Base-by-base conservation (phyloP, 1,139 yeast species). In the Nakaseomyces uthaithaninus region DNA sequence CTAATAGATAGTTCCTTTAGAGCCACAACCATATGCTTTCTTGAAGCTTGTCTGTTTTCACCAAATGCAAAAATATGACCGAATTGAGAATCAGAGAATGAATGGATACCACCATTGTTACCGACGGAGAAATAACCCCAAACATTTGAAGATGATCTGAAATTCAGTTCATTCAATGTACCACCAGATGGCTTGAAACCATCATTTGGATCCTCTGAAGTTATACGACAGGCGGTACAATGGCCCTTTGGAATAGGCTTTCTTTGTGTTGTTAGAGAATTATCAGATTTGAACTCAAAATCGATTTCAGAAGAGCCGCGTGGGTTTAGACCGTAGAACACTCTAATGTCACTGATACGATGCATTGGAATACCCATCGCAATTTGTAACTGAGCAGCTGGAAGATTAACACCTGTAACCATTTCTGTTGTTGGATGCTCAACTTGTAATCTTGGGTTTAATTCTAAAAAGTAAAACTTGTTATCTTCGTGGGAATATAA, bases 71-170 rank as follows among this genome's bases (percentile, higher is more conserved):
- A 91, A 51, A 91, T 91, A 64, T 91, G 98, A 61, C 98, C 98
- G 59, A 91, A 91, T 67, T 91, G 98, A 41, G 98, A 89, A 65
- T 91, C 98, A 20, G 95, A 83, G 69, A 87, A 91, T 3, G 96
- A 87, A 67, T 91, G 98, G 59, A 91, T 93, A 42, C 95, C 91
- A 48, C 97, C 94, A 64, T 86, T 93, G 65, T 85, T 87, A 55
- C 94, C 89, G 42, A 91, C 97, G 12, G 95, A 85, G 75, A 91
- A 91, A 65, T 91, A 91, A 70, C 98, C 98, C 98, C 98, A 91
- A 39, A 91, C 98, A 56, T 91, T 91, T 16, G 96, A 86, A 31
- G 94, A 82, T 3, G 98, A 91, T 64, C 97, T 77, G 73, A 91
- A 91, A 64, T 91, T 93, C 62, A 91, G 76, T 63, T 91, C 98